Percentiles rank a stretch among this genome's conserved stretches.
Conservation (phyloP, 2,329 filamentous ascomycete genomes). For the Fusarium marasasianum region DNA sequence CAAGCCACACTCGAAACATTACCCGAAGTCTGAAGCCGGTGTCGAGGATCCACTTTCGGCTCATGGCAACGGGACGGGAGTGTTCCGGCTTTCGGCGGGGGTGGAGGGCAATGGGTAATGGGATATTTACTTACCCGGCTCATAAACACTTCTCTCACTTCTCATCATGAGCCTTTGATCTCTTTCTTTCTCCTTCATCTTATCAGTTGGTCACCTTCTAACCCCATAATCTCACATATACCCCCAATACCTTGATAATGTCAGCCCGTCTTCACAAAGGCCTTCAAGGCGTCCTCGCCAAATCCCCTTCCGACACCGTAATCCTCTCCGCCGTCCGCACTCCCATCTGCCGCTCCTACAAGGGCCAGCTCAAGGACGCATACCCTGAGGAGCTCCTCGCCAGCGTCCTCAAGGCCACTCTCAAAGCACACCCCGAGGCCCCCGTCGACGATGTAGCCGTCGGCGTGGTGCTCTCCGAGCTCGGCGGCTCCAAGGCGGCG, state of each 20-base stretch:
- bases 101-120: conserved; percentile 8
- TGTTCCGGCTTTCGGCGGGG: conserved; percentile 30
- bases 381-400: conserved; percentile 91
- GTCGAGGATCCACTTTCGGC: conserved; percentile 27
- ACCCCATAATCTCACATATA: not conserved
- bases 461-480: conserved; percentile 88
- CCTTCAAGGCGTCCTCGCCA: conserved; percentile 79
- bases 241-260: conserved; percentile 9
- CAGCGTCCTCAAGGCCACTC: conserved; percentile 59
- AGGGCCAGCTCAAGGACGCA: conserved; percentile 84
- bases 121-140: conserved; percentile 41
- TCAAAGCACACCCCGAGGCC: conserved; percentile 72
- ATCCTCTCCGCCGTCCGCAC: conserved; percentile 92
- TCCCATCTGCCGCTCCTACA: conserved; percentile 83
- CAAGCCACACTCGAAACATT: conserved; percentile 27
- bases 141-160: not conserved
- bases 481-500: conserved; percentile 89
- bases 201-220: not conserved
- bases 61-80: conserved; percentile 26
- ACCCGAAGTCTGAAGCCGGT: conserved; percentile 41
- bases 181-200: not conserved
- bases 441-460: conserved; percentile 81
- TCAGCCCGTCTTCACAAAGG: conserved; percentile 54
- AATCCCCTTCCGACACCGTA: conserved; percentile 83
- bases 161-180: conserved; percentile 1